Conservation (phyloP, 139 green algal species). For the Haematococcus sp. region DNA sequence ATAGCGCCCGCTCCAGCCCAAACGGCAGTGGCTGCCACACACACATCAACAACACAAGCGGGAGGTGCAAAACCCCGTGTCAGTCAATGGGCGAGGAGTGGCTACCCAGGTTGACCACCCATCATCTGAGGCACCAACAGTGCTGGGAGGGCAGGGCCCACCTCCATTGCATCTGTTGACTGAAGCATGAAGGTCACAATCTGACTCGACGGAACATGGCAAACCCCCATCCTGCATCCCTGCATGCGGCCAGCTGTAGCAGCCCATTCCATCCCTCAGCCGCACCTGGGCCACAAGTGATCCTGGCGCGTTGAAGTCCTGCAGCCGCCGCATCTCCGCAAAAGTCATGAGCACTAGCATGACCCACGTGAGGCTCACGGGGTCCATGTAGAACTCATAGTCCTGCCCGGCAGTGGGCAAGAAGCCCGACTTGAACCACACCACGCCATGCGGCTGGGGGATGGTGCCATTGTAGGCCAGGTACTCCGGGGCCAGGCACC, state of each 20-base stretch:
- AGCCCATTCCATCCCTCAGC: too few species aligned
- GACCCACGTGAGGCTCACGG: neutral
- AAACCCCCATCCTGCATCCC: too few species aligned
- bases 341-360: slow-evolving; percentile 25
- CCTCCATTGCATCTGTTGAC: too few species aligned
- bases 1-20: slow-evolving; percentile 39
- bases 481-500: slow-evolving; percentile 51
- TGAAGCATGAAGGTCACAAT: too few species aligned
- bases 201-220: too few species aligned
- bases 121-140: too few species aligned
- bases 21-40: slow-evolving; percentile 37
- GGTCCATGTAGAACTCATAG: slow-evolving; percentile 11
- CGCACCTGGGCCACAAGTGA: neutral
- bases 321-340: slow-evolving; percentile 51
- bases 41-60: neutral
- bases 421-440: slow-evolving; percentile 71
- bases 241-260: too few species aligned
- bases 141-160: too few species aligned
- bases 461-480: slow-evolving; percentile 54
- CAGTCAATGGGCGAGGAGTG: neutral
- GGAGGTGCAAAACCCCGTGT: slow-evolving; percentile 32
- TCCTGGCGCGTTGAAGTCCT: slow-evolving; percentile 55
- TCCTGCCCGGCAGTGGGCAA: slow-evolving; percentile 38
- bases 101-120: too few species aligned
- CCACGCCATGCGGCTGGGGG: slow-evolving; percentile 42